Base-by-base conservation (phyloP, 106 monocot species). In the Allium fistulosum region DNA sequence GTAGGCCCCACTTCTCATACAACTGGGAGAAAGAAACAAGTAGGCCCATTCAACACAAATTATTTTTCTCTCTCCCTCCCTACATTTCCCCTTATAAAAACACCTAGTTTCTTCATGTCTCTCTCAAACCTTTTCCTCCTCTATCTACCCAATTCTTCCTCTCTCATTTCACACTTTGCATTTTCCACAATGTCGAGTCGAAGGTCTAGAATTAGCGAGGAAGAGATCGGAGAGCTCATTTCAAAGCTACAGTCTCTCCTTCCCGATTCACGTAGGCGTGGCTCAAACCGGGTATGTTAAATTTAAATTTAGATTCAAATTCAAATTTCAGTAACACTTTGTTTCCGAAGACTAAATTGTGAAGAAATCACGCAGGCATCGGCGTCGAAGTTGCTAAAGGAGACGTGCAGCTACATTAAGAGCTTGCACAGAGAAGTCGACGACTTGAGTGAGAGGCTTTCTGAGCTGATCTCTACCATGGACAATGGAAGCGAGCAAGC, bases 331-430 rank as follows among this genome's bases (percentile, higher is more conserved):
- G 9, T 9, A 64, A 48, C 63, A 37, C 37, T 37, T 37, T 2
- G 37, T 37, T 4, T 37, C 3, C 1, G 37, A 37, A 37, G 37
- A 37, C 37, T 37, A 37, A 37, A 37, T 37, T 37, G 5, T 37
- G 37, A 37, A 4, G 5, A 37, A 37, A 37, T 37, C 5, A 37
- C 7, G 16, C 73, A 90, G 87, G 72, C 76, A 3, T 94, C 94
- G 0, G 78, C 87, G 8, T 55, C 87, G 12, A 94, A 94, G 72
- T 67, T 94, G 46, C 75, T 94, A 28, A 90, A 90, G 85, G 94
- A 94, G 78, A 94, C 90, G 8, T 94, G 94, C 80, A 94, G 37
- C 79, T 87, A 94, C 83, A 94, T 94, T 17, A 90, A 81, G 75
- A 94, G 87, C 72, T 74, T 94, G 57, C 90, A 94, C 69, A 66